These are phyloP conservation scores for Aspergillus bridgeri DNA, from an alignment of 495 filamentous ascomycete species.

Conservation along the genomic window DNA sequence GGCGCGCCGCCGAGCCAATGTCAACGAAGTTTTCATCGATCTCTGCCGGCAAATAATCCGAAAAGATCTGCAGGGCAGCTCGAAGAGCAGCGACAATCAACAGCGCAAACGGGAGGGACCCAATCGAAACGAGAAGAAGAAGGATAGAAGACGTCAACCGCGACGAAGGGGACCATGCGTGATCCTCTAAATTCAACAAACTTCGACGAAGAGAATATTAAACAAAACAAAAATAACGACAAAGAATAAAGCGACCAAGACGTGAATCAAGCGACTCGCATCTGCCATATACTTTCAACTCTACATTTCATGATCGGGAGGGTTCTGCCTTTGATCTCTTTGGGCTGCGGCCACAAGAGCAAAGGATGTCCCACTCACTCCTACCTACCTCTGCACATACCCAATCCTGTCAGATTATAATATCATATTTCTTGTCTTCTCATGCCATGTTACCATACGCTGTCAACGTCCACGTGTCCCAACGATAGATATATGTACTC, in stretches of 20 bases:
- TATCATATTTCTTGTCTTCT: neutral
- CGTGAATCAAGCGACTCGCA: neutral
- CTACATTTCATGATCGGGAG: neutral
- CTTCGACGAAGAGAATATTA: slow-evolving; percentile 4
- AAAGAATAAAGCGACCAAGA: neutral
- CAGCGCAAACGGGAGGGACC: slow-evolving; percentile 37
- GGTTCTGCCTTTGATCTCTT: neutral
- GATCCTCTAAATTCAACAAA: slow-evolving; percentile 32
- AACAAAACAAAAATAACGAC: slow-evolving; percentile 4
- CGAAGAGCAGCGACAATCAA: slow-evolving; percentile 38
- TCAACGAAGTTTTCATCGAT: slow-evolving; percentile 93
- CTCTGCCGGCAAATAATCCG: slow-evolving; percentile 88
- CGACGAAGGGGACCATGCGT: slow-evolving; percentile 40
- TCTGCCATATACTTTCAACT: neutral
- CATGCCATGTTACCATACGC: slow-evolving; percentile 16
- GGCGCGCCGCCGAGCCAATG: slow-evolving; percentile 79
- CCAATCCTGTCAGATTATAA: slow-evolving; percentile 6
- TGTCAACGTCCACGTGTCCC: slow-evolving; percentile 17
- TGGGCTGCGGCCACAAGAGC: neutral
- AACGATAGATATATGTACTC: slow-evolving; percentile 26
- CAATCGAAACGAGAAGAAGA: slow-evolving; percentile 31
- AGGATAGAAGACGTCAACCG: slow-evolving; percentile 24
- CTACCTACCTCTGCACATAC: slow-evolving; percentile 14
- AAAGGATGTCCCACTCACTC: neutral
- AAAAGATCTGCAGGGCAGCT: slow-evolving; percentile 55